A percentile compares a stretch with the other conserved stretches of the same genome.
Evolutionary conservation across 2,329 filamentous ascomycete genomes (phyloP).

Genomic region (Tolypocladium endophyticum): DNA sequence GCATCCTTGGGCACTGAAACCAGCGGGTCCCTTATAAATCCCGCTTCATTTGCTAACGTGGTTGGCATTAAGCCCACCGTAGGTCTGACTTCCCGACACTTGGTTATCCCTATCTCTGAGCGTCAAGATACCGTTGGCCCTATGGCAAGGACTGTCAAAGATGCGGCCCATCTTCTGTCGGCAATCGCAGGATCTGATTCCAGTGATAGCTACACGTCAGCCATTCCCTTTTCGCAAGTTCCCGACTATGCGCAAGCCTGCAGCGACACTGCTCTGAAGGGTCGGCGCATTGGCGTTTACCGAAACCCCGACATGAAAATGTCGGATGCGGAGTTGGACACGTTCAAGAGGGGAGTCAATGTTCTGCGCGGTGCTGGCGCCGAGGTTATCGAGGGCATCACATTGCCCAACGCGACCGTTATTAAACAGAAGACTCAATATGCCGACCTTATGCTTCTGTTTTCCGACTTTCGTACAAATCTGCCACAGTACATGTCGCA

Average conservation of each 20-base stretch:
- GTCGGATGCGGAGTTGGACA: neutral
- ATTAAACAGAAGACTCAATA: no score
- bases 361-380: slow-evolving; percentile 45
- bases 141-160: slow-evolving; percentile 53
- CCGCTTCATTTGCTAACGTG: slow-evolving; percentile 41
- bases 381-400: slow-evolving; percentile 34
- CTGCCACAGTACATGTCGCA: neutral
- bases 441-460: neutral
- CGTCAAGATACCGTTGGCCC: slow-evolving; percentile 58
- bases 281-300: neutral
- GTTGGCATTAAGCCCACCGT: slow-evolving; percentile 61
- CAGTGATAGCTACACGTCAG: slow-evolving; percentile 49
- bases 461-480: no score
- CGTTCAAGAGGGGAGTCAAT: slow-evolving; percentile 27
- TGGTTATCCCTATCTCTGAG: slow-evolving; percentile 55
- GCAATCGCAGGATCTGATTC: slow-evolving; percentile 51
- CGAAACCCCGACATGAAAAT: neutral
- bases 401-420: no score
- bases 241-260: neutral
- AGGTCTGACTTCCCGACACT: slow-evolving; percentile 48
- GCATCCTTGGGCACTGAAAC: slow-evolving; percentile 29
- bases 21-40: slow-evolving; percentile 49
- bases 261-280: neutral
- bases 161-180: slow-evolving; percentile 52
- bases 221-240: neutral